A percentile compares a stretch with the other conserved stretches of the same genome.
Conservation (phyloP, 2,329 filamentous ascomycete genomes). For the Arthroderma sp. region DNA sequence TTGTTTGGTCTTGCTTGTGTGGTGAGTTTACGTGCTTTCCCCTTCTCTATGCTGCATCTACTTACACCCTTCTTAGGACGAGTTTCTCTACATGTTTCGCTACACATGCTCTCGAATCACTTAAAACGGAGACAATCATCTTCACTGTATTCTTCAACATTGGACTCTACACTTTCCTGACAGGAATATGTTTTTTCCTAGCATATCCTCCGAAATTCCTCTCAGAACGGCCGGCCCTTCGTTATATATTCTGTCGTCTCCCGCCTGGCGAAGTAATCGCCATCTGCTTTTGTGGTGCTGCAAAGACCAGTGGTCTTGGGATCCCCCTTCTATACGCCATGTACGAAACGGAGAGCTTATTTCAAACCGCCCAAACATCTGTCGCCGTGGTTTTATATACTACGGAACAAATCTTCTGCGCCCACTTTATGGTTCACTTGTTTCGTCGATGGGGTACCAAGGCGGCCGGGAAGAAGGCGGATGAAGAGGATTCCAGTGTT, state of each 20-base stretch:
- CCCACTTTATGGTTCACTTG: constrained; percentile 29
- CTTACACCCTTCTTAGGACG: constrained; percentile 37
- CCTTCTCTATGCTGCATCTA: background rate
- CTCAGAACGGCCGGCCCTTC: background rate
- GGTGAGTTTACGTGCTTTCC: constrained; percentile 32
- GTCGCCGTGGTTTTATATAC: constrained; percentile 31
- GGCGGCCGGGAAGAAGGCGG: constrained; percentile 15
- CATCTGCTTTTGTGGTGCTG: constrained; percentile 60
- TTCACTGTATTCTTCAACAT: constrained; percentile 59
- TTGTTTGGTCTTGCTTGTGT: constrained; percentile 41
- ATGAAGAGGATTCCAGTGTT: background rate
- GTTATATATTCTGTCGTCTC: constrained; percentile 28
- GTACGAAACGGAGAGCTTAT: constrained; percentile 34
- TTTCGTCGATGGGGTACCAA: constrained; percentile 23
- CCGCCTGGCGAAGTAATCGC: constrained; percentile 53
- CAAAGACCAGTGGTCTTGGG: constrained; percentile 59
- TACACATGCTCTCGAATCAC: constrained; percentile 47
- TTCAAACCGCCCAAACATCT: constrained; percentile 27
- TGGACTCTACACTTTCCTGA: constrained; percentile 52
- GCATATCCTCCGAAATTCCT: constrained; percentile 30
- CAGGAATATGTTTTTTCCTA: constrained; percentile 42
- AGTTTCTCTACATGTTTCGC: constrained; percentile 42
- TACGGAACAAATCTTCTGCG: constrained; percentile 30
- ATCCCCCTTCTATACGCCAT: constrained; percentile 58
- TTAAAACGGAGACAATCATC: constrained; percentile 49